Evolutionary conservation across 306 rosid species (phyloP).

Genomic region (Vigna mungo): DNA sequence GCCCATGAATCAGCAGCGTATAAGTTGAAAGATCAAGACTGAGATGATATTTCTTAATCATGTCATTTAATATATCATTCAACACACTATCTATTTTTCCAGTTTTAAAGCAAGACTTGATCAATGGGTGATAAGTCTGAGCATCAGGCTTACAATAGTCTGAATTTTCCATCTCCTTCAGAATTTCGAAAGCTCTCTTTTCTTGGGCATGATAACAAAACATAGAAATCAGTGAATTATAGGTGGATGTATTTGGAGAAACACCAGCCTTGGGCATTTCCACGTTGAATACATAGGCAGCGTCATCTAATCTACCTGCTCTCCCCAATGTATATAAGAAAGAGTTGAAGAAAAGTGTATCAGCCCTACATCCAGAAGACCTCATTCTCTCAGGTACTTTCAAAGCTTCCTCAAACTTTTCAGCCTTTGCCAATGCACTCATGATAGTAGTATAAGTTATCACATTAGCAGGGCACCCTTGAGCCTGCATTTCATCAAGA

Average conservation of each 20-base stretch:
- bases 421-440: conserved; percentile 66
- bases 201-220: conserved; percentile 66
- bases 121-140: conserved; percentile 82
- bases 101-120: conserved; percentile 74
- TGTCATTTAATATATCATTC: conserved; percentile 66
- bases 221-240: conserved; percentile 81
- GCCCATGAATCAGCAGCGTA: conserved; percentile 78
- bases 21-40: conserved; percentile 84
- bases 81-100: conserved; percentile 53
- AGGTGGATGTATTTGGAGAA: conserved; percentile 74
- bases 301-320: conserved; percentile 68
- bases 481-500: conserved; percentile 89
- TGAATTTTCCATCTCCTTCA: conserved; percentile 69
- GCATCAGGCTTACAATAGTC: conserved; percentile 78
- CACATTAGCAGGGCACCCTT: conserved; percentile 70
- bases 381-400: conserved; percentile 62
- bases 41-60: conserved; percentile 70
- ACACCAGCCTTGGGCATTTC: conserved; percentile 64
- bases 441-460: conserved; percentile 77
- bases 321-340: conserved; percentile 73
- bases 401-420: conserved; percentile 72
- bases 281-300: conserved; percentile 58
- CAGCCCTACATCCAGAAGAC: conserved; percentile 67
- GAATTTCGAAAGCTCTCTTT: conserved; percentile 58
- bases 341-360: conserved; percentile 74